Evolutionary conservation across 768 basidiomycete genomes (phyloP).

Genomic region (Kwoniella sp.): DNA sequence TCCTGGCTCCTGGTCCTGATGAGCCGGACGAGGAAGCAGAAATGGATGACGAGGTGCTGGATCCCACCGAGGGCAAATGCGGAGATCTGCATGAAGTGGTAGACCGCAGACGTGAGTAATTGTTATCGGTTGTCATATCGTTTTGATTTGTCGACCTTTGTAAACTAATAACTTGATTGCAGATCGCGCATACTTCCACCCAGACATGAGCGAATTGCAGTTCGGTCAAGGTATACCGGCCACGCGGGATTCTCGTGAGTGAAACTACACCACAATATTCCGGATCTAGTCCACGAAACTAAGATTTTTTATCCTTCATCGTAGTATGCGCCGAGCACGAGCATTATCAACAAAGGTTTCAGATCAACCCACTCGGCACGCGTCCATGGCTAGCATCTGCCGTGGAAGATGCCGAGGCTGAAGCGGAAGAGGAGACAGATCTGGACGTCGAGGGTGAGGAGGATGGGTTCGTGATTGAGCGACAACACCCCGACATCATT

Average conservation of each 20-base stretch:
- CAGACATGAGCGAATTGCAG: slow-evolving; percentile 29
- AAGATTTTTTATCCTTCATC: not conserved
- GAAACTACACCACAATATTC: not conserved
- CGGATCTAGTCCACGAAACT: too few relatives aligned
- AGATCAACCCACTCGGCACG: slow-evolving; percentile 30
- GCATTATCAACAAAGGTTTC: slow-evolving; percentile 39
- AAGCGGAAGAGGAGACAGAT: not conserved
- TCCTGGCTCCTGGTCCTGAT: slow-evolving; percentile 63
- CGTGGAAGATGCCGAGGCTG: slow-evolving; percentile 8
- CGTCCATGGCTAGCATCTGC: slow-evolving; percentile 19
- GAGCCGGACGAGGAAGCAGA: slow-evolving; percentile 36
- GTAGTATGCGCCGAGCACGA: slow-evolving; percentile 51
- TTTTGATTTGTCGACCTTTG: not conserved
- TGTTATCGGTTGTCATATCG: too few relatives aligned
- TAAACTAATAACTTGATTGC: slow-evolving; percentile 10
- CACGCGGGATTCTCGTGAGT: slow-evolving; percentile 28
- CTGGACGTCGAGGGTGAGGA: slow-evolving; percentile 13
- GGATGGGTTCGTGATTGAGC: slow-evolving; percentile 17
- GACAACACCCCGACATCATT: not conserved
- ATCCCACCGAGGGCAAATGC: slow-evolving; percentile 34
- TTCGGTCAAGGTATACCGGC: slow-evolving; percentile 47
- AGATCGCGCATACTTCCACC: slow-evolving; percentile 40
- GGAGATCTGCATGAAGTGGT: slow-evolving; percentile 35
- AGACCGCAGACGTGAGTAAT: slow-evolving; percentile 37
- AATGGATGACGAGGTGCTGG: slow-evolving; percentile 19